Evolutionary conservation across 345 rosid genomes (phyloP), one percentile per base, ranked within the genome.

Genomic region (Eucalyptus curtisii): DNA sequence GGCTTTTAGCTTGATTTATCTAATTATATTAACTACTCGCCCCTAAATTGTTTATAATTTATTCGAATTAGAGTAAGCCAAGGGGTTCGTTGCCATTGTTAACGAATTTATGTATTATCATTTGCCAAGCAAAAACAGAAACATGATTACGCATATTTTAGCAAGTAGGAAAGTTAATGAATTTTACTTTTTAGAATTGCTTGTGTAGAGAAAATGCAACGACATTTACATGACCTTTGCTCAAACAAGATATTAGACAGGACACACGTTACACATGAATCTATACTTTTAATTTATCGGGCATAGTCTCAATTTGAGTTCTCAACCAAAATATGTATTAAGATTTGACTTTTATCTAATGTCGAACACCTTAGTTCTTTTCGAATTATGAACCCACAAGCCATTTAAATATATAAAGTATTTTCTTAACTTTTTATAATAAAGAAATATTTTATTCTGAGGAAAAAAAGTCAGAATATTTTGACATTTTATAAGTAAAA

Each of bases 1-100:
- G 99, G 99, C 99, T 96, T 76, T 91, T 96, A 79, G 99, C 99
- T 92, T 97, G 90, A 91, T 10, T 24, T 42, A 40, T 76, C 42
- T 37, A 40, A 76, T 40, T 76, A 76, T 20, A 40, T 20, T 6
- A 20, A 12, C 27, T 3, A 11, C 8, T 76, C 15, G 47, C 47
- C 47, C 30, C 31, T 49, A 87, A 87, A 57, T 55, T 49, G 19
- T 86, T 64, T 76, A 27, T 66, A 68, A 45, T 87, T 48, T 53
- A 44, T 47, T 68, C 52, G 15, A 45, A 47, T 50, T 50, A 64
- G 25, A 19, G 27, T 66, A 31, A 20, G 84, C 47, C 84, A 76
- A 11, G 47, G 84, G 47, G 9, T 22, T 76, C 5, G 15, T 20
- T 37, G 30, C 84, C 40, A 11, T 40, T 76, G 84, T 40, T 40